Conservation (phyloP, 1,284 basidiomycete species). For the Cryptococcus deneoformans region DNA sequence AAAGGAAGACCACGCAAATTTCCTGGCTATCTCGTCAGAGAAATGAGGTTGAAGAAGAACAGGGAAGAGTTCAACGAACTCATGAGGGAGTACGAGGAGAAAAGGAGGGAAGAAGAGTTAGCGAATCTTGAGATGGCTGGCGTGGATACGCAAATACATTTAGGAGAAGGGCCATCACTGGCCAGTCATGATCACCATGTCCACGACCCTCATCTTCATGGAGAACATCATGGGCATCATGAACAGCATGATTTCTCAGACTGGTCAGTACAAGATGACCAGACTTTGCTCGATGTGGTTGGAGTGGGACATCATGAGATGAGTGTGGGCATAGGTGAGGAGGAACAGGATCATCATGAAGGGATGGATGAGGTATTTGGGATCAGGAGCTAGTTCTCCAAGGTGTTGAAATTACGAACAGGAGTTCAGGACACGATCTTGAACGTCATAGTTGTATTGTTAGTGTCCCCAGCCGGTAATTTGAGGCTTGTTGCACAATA, state of each 20-base stretch:
- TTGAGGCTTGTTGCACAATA: too few relatives aligned
- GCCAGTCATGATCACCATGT: background rate
- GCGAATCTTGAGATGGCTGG: background rate
- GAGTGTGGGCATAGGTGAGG: slow-evolving; percentile 6
- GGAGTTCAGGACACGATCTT: too few relatives aligned
- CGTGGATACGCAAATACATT: background rate
- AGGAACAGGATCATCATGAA: slow-evolving; percentile 11
- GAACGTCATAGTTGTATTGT: too few relatives aligned
- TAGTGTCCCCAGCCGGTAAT: too few relatives aligned
- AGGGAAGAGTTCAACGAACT: slow-evolving; percentile 32
- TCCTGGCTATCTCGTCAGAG: slow-evolving; percentile 42
- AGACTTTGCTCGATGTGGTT: slow-evolving; percentile 36
- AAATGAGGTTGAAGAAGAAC: slow-evolving; percentile 47
- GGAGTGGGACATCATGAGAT: slow-evolving; percentile 14
- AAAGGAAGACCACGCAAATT: slow-evolving; percentile 44
- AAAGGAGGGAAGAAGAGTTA: background rate
- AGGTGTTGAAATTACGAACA: too few relatives aligned
- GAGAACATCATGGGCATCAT: background rate
- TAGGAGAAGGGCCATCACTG: background rate
- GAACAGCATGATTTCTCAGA: slow-evolving; percentile 18
- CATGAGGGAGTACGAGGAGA: slow-evolving; percentile 20
- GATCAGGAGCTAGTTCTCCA: slow-evolving; percentile 2
- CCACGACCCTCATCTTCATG: background rate
- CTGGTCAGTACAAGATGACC: slow-evolving; percentile 32
- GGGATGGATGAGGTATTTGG: slow-evolving; percentile 29